Conservation (phyloP, 2,329 filamentous ascomycete genomes). For the Penicillium sp. region DNA sequence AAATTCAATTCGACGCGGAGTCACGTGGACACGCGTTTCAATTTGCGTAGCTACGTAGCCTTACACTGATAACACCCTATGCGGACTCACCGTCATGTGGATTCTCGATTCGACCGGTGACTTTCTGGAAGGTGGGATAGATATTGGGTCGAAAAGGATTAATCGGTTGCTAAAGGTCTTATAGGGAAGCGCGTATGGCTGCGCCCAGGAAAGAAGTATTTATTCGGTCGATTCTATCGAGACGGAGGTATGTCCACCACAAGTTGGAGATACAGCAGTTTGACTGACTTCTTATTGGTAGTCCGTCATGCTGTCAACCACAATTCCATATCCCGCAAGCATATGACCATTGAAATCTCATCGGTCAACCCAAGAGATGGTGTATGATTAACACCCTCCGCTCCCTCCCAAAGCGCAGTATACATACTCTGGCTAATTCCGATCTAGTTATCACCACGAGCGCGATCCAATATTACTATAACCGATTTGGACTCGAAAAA, state of each 20-base stretch:
- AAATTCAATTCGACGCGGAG: slow-evolving; percentile 21
- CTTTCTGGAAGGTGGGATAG: slow-evolving; percentile 45
- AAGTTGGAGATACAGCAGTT: not conserved
- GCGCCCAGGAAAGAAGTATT: slow-evolving; percentile 76
- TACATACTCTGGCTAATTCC: slow-evolving; percentile 9
- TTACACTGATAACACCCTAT: slow-evolving; percentile 8
- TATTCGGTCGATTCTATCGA: slow-evolving; percentile 73
- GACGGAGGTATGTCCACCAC: slow-evolving; percentile 53
- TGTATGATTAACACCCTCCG: slow-evolving; percentile 44
- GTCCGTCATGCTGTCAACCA: slow-evolving; percentile 71
- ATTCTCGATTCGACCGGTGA: slow-evolving; percentile 56
- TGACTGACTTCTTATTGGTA: slow-evolving; percentile 30
- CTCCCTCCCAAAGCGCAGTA: not conserved
- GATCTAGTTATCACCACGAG: slow-evolving; percentile 58
- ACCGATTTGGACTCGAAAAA: slow-evolving; percentile 81
- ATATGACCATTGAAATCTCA: slow-evolving; percentile 74
- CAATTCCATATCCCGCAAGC: slow-evolving; percentile 83
- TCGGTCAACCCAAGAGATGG: slow-evolving; percentile 64
- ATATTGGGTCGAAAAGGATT: slow-evolving; percentile 39
- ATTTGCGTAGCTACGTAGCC: slow-evolving; percentile 9
- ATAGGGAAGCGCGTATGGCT: slow-evolving; percentile 75
- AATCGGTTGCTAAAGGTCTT: slow-evolving; percentile 9
- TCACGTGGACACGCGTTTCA: slow-evolving; percentile 40
- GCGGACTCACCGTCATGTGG: slow-evolving; percentile 55
- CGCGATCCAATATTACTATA: slow-evolving; percentile 68